Evolutionary conservation across 2,329 filamentous ascomycete genomes (phyloP), one percentile per base, ranked within the genome.

Genomic region (Colletotrichum tropicale): DNA sequence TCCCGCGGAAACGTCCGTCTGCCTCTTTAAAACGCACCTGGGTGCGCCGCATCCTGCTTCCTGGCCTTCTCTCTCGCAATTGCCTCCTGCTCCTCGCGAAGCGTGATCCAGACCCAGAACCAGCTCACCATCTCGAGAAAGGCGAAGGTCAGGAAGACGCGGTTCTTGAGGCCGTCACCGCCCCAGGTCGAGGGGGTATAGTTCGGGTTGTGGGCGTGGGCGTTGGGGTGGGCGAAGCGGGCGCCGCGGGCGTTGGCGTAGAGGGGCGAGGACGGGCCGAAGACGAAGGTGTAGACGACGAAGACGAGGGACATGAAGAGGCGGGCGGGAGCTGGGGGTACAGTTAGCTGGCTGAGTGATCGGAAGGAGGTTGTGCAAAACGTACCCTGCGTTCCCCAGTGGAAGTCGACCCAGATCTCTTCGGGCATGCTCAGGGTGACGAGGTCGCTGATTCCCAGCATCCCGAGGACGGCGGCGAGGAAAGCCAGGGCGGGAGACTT

Each of bases 101-200:
- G 83, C 6, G 91, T 94, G 34, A 93, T 88, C 89, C 92, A 95
- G 28, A 91, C 92, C 96, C 96, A 98, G 84, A 98, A 96, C 95
- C 96, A 98, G 76, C 91, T 90, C 78, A 95, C 88, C 83, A 95
- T 91, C 87, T 98, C 96, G 81, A 98, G 82, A 80, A 98, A 97
- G 10, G 92, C 92, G 85, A 95, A 97, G 1, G 94, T 93, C 82
- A 98, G 98, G 55, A 98, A 91, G 55, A 98, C 87, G 66, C 95
- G 91, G 82, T 98, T 98, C 87, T 96, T 95, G 80, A 98, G 84
- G 28, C 91, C 90, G 77, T 96, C 93, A 66, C 91, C 88, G 77
- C 85, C 92, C 89, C 84, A 89, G 81, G 83, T 80, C 65, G 83
- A 81, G 38, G 85, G 83, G 67, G 82, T 78, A 77, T 87, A 86